Conservation (phyloP, 768 basidiomycete species). For the Mrakia frigida region DNA sequence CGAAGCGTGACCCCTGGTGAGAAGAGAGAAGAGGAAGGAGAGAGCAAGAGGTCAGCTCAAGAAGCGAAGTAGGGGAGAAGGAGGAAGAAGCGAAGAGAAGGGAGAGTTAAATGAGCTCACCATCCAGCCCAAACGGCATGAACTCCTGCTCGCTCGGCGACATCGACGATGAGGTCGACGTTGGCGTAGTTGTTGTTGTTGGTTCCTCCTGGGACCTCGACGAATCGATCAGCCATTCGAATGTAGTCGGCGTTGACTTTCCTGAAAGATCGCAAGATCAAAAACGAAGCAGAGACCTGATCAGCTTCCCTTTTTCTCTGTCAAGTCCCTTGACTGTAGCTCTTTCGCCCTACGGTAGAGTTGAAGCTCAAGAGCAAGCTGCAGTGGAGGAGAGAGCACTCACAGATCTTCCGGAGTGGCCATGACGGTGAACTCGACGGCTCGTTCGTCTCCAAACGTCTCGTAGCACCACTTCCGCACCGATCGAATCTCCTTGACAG, state of each 20-base stretch:
- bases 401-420: constrained; percentile 91
- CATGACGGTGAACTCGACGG: constrained; percentile 98
- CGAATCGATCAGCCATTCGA: constrained; percentile 98
- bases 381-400: background rate
- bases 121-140: constrained; percentile 99
- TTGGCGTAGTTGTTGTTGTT: constrained; percentile 99
- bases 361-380: too few relatives aligned
- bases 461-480: constrained; percentile 99
- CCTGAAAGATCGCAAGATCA: constrained; percentile 31
- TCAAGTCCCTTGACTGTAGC: too few relatives aligned
- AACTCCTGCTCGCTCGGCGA: constrained; percentile 93
- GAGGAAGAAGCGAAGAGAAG: background rate
- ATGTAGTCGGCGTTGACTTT: constrained; percentile 97
- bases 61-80: background rate
- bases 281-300: background rate
- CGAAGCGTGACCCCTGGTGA: constrained; percentile 79
- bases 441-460: constrained; percentile 92
- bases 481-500: constrained; percentile 98
- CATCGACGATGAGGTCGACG: constrained; percentile 96
- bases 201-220: constrained; percentile 95
- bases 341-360: too few relatives aligned
- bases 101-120: constrained; percentile 46
- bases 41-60: background rate
- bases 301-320: background rate
- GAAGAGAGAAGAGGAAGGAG: background rate